Evolutionary conservation across 495 filamentous ascomycete genomes (phyloP), one percentile per base, ranked within the genome.

Genomic region (Annulohypoxylon moriforme): DNA sequence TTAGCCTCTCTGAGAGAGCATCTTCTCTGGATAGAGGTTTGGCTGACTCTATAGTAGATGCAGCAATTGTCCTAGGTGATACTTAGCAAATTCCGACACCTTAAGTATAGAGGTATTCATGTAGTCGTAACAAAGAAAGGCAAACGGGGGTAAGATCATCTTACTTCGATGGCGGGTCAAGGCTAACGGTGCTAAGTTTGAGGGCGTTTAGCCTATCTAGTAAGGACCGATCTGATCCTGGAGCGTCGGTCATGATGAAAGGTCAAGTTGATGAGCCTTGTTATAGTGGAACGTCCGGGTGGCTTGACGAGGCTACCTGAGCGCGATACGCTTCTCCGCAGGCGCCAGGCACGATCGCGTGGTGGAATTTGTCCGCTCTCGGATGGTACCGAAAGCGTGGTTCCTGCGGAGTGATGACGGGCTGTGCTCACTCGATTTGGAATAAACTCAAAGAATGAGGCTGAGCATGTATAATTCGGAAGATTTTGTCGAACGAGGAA

Each of bases 131-230:
- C 60, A 60, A 59, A 63, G 46, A 36, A 16, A 56, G 56, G 38
- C 13, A 68, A 24, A 50, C 20, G 14, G n/a, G 55, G n/a, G 60
- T 47, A 44, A 71, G 47, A 31, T 53, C 66, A 60, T 47, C 75
- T 67, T 82, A 83, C 79, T 75, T 75, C 76, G 69, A 58, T 42
- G 73, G 40, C n/a, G 67, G 67, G 14, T 77, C 76, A 20, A 84
- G 74, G 4, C 69, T 76, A 40, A 84, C 76, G 33, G 69, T 73
- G 57, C 75, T 78, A 10, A 80, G 70, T 56, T 83, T 83, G 60
- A 99, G 87, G 52, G 91, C 90, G 75, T 96, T 97, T 58, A 98
- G 83, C 75, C 93, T 86, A 64, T 94, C 92, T 34, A 95, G 89
- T 73, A 99, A 93, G 0, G 93, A 93, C 79, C 90, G 87, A 81